These are phyloP conservation scores for maize (Zea mays) DNA, from an alignment of 176 grass and related monocot genomes.

Conservation along the genomic window DNA sequence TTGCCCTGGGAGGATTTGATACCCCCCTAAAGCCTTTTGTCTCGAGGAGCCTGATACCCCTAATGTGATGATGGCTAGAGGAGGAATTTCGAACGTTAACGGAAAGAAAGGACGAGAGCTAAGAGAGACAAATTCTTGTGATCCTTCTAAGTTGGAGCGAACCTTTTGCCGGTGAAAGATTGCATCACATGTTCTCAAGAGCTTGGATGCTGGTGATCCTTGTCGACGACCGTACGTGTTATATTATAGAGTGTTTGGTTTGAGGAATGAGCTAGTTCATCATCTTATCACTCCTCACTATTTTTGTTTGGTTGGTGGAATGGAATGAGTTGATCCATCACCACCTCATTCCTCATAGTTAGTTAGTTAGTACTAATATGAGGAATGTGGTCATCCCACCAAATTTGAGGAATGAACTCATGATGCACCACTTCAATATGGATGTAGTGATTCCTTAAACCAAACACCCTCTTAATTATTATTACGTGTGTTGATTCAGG, in stretches of 20 bases:
- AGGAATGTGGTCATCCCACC: too few species aligned
- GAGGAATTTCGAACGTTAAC: constrained; percentile 42
- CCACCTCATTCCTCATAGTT: too few species aligned
- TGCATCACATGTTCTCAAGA: constrained; percentile 12
- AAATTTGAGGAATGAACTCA: too few species aligned
- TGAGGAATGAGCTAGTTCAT: too few species aligned
- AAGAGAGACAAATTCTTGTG: constrained; percentile 46
- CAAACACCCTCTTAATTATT: too few species aligned
- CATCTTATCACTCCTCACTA: too few species aligned
- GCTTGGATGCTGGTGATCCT: background rate
- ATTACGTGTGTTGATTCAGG: background rate
- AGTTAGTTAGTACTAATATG: too few species aligned
- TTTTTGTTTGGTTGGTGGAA: too few species aligned
- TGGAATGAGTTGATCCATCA: too few species aligned
- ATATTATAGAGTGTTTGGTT: too few species aligned
- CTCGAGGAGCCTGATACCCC: constrained; percentile 36
- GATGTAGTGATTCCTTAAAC: too few species aligned
- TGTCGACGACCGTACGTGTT: background rate
- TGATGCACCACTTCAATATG: too few species aligned
- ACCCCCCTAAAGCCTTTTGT: constrained; percentile 25
- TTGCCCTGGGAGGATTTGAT: constrained; percentile 35
- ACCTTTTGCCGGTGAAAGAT: constrained; percentile 17
- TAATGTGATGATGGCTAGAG: constrained; percentile 36
- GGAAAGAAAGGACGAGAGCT: constrained; percentile 60
- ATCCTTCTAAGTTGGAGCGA: constrained; percentile 35